Conservation (phyloP, 2,329 filamentous ascomycete genomes). For the Chrysoporthe puriensis region DNA sequence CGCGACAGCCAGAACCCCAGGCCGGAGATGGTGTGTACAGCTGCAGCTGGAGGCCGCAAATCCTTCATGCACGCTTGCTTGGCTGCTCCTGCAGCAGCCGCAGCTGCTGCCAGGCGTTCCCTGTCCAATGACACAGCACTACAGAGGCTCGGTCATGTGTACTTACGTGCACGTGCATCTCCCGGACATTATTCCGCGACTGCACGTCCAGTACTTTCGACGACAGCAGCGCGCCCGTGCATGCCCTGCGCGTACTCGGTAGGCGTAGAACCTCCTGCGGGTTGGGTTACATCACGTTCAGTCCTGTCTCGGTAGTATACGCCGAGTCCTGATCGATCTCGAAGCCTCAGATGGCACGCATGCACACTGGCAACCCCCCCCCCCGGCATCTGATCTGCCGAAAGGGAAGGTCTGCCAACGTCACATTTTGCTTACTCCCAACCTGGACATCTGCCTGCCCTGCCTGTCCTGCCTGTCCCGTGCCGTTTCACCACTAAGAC, state of each 20-base stretch:
- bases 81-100: slow-evolving; percentile 14
- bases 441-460: neutral
- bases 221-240: neutral
- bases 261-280: neutral
- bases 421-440: neutral
- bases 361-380: neutral
- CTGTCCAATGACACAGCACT: slow-evolving; percentile 11
- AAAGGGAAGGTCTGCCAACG: neutral
- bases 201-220: neutral
- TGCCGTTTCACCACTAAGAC: neutral
- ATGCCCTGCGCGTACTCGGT: neutral
- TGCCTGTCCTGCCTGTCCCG: neutral
- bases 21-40: slow-evolving; percentile 10
- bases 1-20: neutral
- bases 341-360: slow-evolving; percentile 2
- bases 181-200: neutral
- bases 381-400: neutral
- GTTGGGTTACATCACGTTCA: slow-evolving; percentile 1
- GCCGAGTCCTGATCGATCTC: slow-evolving; percentile 1
- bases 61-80: slow-evolving; percentile 7
- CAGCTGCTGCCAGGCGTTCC: slow-evolving; percentile 16
- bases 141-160: neutral
- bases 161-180: slow-evolving; percentile 9
- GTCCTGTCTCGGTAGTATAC: neutral
- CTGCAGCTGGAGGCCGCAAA: slow-evolving; percentile 17